Evolutionary conservation across 805 yeast species (phyloP), one percentile per base, ranked within the genome.

Genomic region (Ogataea paraovalis): DNA sequence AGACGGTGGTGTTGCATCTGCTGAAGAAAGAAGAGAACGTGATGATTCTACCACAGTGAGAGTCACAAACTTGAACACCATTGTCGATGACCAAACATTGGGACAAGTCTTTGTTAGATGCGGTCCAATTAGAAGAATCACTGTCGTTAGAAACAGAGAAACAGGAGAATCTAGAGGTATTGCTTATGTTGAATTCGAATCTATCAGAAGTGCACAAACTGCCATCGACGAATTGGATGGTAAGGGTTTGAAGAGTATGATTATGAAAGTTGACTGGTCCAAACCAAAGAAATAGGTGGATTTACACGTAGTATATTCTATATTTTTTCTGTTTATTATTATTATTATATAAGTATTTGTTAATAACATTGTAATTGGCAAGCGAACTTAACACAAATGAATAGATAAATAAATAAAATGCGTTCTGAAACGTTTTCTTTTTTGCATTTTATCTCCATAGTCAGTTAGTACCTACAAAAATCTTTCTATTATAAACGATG

Each of bases 81-180:
- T 80, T 59, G 92, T 90, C 49, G 82, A 81, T 61, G 98, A 94
- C 68, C 85, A 80, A 54, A 83, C 82, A 71, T 71, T 94, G 58
- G 84, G 84, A 64, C 20, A 39, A 16, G 79, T 94, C 60, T 76
- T 84, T 60, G 79, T 75, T 53, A 79, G 72, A 66, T 84, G 74
- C 74, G 95, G 81, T 60, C 80, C 73, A 25, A 73, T 79, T 49
- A 80, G 79, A 61, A 85, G 96, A 72, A 87, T 86, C 56, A 85
- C 85, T 54, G 76, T 94, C 49, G 90, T 90, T 50, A 86, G 87
- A 74, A 87, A 90, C 72, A 85, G 89, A 72, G 96, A 87, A 60
- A 94, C 98, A 23, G 94, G 96, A 55, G 85, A 84, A 69, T 87
- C 96, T 40, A 86, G 89, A 72, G 99, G 99, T 64, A 82, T 92